phyloP scores from a whole-genome alignment of 129 eudicot species.

The Logfia minima region DNA sequence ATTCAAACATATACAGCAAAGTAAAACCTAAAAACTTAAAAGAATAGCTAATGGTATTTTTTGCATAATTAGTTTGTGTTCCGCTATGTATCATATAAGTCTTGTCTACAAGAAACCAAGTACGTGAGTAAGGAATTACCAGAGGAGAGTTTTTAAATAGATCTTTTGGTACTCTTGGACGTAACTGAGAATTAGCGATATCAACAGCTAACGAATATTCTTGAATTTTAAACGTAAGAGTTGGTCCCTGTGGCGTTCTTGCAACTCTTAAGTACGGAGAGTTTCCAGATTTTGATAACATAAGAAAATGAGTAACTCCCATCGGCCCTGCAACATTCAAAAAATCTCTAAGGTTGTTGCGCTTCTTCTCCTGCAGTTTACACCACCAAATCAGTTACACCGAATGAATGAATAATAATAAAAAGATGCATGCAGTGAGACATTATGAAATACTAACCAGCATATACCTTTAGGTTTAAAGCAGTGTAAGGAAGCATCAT shows the following conservation, averaged over 20 bases:
- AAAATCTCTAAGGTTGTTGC: conserved; percentile 85
- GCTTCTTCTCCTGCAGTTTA: conserved; percentile 77
- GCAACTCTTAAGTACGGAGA: conserved; percentile 95
- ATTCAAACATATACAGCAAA: not conserved
- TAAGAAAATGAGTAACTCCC: conserved; percentile 98
- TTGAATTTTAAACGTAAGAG: conserved; percentile 82
- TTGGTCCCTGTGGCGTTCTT: conserved; percentile 94
- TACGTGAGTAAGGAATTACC: conserved; percentile 41
- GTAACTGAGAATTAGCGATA: conserved; percentile 70
- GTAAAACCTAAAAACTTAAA: not conserved
- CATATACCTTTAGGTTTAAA: conserved; percentile 65
- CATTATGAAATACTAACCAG: not conserved
- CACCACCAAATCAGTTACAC: not conserved
- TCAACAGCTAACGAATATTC: conserved; percentile 87
- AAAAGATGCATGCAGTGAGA: not conserved
- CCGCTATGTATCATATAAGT: too few relatives aligned
- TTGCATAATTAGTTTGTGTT: not conserved
- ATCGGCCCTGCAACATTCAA: conserved; percentile 93
- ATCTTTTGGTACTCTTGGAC: conserved; percentile 91
- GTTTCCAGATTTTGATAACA: conserved; percentile 71
- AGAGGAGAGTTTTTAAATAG: conserved; percentile 76
- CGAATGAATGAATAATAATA: not conserved
- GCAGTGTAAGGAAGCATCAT: conserved; percentile 96
- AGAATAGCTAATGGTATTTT: not conserved
- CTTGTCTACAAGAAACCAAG: not conserved